Conservation (phyloP, 805 yeast species). For the Sugiyamaella floridensis region DNA sequence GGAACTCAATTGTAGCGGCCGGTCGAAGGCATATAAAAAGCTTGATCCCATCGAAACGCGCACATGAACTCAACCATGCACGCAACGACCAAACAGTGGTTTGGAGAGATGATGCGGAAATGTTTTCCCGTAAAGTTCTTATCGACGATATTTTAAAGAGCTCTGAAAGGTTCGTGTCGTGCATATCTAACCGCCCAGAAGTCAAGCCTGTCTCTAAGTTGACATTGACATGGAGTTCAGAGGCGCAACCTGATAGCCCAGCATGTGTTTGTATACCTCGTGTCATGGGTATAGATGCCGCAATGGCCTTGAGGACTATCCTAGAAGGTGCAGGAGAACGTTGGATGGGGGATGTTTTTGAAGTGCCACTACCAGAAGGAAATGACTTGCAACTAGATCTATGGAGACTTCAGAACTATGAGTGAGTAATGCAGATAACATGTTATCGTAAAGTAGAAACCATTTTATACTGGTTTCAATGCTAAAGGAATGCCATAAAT, state of each 20-base stretch:
- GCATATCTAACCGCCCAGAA: not conserved
- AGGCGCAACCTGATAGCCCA: not conserved
- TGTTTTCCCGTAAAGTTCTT: too few relatives aligned
- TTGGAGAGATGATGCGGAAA: too few relatives aligned
- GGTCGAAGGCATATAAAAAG: not conserved
- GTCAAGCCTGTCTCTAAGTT: not conserved
- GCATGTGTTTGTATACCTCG: not conserved
- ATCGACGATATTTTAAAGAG: not conserved
- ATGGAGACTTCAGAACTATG: not conserved
- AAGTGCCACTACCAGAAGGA: not conserved
- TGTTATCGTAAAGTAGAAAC: not conserved
- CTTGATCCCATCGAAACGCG: not conserved
- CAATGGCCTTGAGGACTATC: not conserved
- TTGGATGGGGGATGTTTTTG: not conserved
- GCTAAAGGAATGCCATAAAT: slow-evolving; percentile 73
- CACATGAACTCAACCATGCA: not conserved
- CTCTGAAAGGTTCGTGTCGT: not conserved
- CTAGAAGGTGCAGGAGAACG: not conserved
- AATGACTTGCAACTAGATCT: slow-evolving; percentile 1
- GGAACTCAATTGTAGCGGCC: not conserved
- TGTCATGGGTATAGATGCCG: not conserved
- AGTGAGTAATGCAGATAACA: not conserved
- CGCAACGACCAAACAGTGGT: too few relatives aligned
- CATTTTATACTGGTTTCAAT: not conserved
- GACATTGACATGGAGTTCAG: not conserved